Base-by-base conservation (phyloP, 2,329 filamentous ascomycete species). In the Davidsoniella virescens region DNA sequence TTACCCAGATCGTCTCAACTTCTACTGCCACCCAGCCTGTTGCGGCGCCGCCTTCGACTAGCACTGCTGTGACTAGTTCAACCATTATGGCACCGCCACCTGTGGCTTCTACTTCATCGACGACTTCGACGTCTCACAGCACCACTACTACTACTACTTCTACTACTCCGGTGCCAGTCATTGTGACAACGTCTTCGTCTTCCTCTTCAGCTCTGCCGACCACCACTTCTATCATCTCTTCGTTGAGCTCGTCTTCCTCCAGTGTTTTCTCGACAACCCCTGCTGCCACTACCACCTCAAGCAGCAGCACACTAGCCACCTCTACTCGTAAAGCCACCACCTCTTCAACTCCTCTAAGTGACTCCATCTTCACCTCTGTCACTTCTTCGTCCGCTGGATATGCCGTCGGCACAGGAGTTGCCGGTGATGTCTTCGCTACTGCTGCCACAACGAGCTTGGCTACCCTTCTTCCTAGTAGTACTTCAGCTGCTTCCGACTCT, bases 271-370 rank as follows among this genome's bases (percentile, higher is more conserved):
- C 40, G 4, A 43, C 40, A 2, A 36, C 47, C 5, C 36, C 39
- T 18, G 16, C 36, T 18, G 40, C 39, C 7, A 8, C 29, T 33
- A 33, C 10, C n/a, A 20, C 44, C 14, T 47, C 44, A 16, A 12
- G 29, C 44, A 47, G 44, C 26, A 47, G 29, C 25, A 45, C 49
- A 3, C 45, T 51, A 5, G 23, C 40, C n/a, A 51, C 49, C 17
- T 10, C 41, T 36, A 36, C 44, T 17, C 49, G 36, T 23, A 44
- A 45, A 39, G 2, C 47, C 6, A 49, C 47, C 12, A 42, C 49
- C 23, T 26, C 41, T 14, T 8, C 18, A 8, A 51, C 43, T 41
- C 49, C 43, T 20, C 7, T 51, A 7, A 51, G 49, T 18, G 37
- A 51, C 43, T 51, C 49, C 7, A 47, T 51, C 37, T 51, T 36